Conservation (phyloP, 805 yeast genomes). For the Ogataea naganishii region DNA sequence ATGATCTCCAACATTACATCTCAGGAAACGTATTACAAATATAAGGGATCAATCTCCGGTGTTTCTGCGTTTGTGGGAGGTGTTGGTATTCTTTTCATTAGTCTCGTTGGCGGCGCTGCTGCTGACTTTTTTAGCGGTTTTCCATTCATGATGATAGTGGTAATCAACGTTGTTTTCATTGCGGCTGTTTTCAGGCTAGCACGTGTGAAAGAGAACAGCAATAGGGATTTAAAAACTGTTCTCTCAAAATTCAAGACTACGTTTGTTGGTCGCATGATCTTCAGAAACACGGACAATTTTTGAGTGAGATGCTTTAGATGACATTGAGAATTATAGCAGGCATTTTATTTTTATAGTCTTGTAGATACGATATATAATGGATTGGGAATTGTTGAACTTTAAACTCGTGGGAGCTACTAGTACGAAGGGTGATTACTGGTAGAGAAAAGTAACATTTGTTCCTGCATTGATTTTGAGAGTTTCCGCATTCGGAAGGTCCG, state of each 20-base stretch:
- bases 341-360: too few relatives aligned
- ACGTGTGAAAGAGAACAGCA: slow-evolving; percentile 11
- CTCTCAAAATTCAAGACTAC: slow-evolving; percentile 5
- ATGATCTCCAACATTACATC: slow-evolving; percentile 29
- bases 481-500: too few relatives aligned
- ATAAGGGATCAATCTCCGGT: slow-evolving; percentile 62
- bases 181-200: slow-evolving; percentile 21
- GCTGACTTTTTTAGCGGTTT: slow-evolving; percentile 50
- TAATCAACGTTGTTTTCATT: slow-evolving; percentile 25
- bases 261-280: slow-evolving; percentile 6
- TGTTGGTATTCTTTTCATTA: slow-evolving; percentile 50
- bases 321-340: too few relatives aligned
- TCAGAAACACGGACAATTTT: too few relatives aligned
- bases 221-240: slow-evolving; percentile 9
- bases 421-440: too few relatives aligned
- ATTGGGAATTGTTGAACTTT: too few relatives aligned
- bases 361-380: too few relatives aligned
- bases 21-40: slow-evolving; percentile 32
- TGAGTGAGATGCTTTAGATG: too few relatives aligned
- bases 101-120: slow-evolving; percentile 53
- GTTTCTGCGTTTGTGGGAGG: slow-evolving; percentile 64
- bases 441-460: too few relatives aligned
- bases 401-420: too few relatives aligned
- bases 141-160: slow-evolving; percentile 48
- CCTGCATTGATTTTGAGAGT: too few relatives aligned